Evolutionary conservation across 768 basidiomycete species (phyloP), one percentile per base, ranked within the genome.

Genomic region (Dendrothele bispora): DNA sequence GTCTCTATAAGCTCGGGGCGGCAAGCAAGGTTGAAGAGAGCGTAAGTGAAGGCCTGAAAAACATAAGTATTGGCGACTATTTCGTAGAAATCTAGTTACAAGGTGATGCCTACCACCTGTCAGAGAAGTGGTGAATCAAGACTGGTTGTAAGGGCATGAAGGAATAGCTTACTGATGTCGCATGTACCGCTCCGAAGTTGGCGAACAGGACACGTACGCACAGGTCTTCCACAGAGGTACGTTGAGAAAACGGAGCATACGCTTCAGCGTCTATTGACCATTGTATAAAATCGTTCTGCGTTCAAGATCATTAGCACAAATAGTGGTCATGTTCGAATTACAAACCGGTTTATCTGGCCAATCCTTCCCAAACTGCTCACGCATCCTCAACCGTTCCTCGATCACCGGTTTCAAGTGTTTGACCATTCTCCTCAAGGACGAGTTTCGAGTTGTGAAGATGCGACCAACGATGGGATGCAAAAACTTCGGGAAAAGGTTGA

Each of bases 121-220:
- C 15, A 18, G 20, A 7, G 20, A 7, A 18, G 20, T 15, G 20
- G n/a, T n/a, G n/a, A n/a, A n/a, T n/a, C n/a, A n/a, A n/a, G n/a
- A n/a, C n/a, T n/a, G n/a, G n/a, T n/a, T n/a, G n/a, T n/a, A n/a
- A n/a, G n/a, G n/a, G n/a, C n/a, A n/a, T n/a, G n/a, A n/a, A n/a
- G n/a, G n/a, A n/a, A n/a, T n/a, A n/a, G n/a, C 34, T 35, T 21
- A 27, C 22, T 5, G 47, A 56, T 2, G 53, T 24, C 6, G 53
- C 51, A 27, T 71, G 66, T 10, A 66, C 69, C 5, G 65, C 63
- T 2, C 66, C 64, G 51, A 72, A 66, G 52, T 70, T 71, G 27
- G 64, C 39, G 17, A 46, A 11, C 12, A 68, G 49, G 8, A 69
- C 29, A n/a, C 45, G 48, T 2, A 49, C 36, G 8, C 51, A 53